Evolutionary conservation across 306 rosid species (phyloP).

Genomic region (Oemleria cerasiformis): DNA sequence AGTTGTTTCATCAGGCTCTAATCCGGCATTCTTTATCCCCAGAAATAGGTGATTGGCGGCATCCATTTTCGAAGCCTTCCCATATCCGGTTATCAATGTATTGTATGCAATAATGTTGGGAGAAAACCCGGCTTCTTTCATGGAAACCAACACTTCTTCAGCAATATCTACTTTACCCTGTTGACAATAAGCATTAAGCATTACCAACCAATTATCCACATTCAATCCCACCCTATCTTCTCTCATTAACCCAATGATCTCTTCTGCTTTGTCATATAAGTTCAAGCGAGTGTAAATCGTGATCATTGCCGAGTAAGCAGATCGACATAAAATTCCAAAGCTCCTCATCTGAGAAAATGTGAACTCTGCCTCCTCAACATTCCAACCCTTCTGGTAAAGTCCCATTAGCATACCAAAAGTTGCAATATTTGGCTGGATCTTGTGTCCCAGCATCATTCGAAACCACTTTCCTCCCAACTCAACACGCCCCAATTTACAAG

Average conservation of each 20-base stretch:
- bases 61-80: slow-evolving; percentile 72
- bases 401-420: slow-evolving; percentile 83
- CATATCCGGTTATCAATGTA: slow-evolving; percentile 88
- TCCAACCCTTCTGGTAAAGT: slow-evolving; percentile 64
- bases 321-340: slow-evolving; percentile 49
- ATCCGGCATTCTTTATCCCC: slow-evolving; percentile 39
- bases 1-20: slow-evolving; percentile 80
- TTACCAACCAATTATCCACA: slow-evolving; percentile 73
- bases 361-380: slow-evolving; percentile 71
- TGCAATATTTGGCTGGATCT: slow-evolving; percentile 59
- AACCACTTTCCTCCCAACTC: slow-evolving; percentile 63
- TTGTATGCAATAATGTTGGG: slow-evolving; percentile 69
- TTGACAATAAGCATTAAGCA: slow-evolving; percentile 70
- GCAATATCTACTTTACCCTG: slow-evolving; percentile 77
- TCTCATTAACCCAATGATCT: slow-evolving; percentile 48
- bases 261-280: slow-evolving; percentile 64
- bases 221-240: slow-evolving; percentile 43
- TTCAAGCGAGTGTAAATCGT: slow-evolving; percentile 64
- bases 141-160: slow-evolving; percentile 46
- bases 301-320: slow-evolving; percentile 76
- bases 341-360: slow-evolving; percentile 56
- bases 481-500: slow-evolving; percentile 45
- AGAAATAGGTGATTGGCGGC: slow-evolving; percentile 61
- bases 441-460: slow-evolving; percentile 54
- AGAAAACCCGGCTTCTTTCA: slow-evolving; percentile 60